Evolutionary conservation across 805 yeast species (phyloP), one percentile per base, ranked within the genome.

Genomic region (Kodamaea leandrae): DNA sequence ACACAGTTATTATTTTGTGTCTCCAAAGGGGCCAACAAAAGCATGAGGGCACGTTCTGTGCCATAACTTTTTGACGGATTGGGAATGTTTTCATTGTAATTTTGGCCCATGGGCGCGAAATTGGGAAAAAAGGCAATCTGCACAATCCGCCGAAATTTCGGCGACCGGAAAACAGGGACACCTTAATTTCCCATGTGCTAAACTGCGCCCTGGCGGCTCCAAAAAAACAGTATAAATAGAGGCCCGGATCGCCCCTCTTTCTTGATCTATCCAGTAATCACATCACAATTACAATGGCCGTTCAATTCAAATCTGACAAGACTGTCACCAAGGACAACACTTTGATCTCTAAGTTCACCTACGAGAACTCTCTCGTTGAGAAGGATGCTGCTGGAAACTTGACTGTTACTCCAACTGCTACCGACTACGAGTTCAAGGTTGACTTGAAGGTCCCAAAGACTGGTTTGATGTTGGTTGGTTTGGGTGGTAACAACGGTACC

Each of bases 401-500:
- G 55, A 58, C 67, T 32, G 95, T 90, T 39, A 79, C 82, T 15
- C 95, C 95, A 16, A 76, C 82, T 41, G 58, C 75, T 42, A 76
- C 75, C 49, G 83, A 87, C 50, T 87, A 87, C 58, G 83, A 88
- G 59, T 91, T 90, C 75, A 86, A 87, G 64, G 82, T 86, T 38
- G 95, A 88, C 53, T 74, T 86, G 60, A 75, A 73, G 43, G 79
- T 82, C 32, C 96, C 96, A 53, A 88, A 83, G 64, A 76, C 88
- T 36, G 98, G 98, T 54, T 72, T 90, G 48, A 66, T 90, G 80
- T 74, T 91, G 48, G 97, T 90, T 25, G 98, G 98, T 53, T 74
- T 90, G 51, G 97, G 97, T 54, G 98, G 98, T 66, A 90, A 90
- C 74, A 90, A 90, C 60, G 98, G 97, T 64, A 77, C 96, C 44